Percentiles rank a stretch among this genome's conserved stretches.
phyloP scores from a whole-genome alignment of 176 grass and related monocot genomes.

The Aegilops umbellulata region DNA sequence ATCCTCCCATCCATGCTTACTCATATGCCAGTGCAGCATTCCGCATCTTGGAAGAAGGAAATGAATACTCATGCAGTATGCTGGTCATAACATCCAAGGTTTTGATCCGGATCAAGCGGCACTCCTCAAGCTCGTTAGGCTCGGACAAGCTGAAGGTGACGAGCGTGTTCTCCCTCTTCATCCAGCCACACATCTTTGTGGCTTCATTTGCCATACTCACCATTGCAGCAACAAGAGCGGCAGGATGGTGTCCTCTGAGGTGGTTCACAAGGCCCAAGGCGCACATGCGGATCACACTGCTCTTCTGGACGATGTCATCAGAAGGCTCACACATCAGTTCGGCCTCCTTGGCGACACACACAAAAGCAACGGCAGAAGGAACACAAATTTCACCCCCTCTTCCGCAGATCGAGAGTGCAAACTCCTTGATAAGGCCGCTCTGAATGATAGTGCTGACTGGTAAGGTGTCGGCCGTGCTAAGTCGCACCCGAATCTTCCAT shows the following conservation, averaged over 20 bases:
- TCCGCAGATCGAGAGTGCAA: background rate
- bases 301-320: background rate
- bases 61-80: background rate
- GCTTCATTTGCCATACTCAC: no score
- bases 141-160: no score
- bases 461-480: background rate
- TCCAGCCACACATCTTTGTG: background rate
- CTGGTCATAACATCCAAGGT: background rate
- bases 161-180: background rate
- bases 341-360: slow-evolving; percentile 13
- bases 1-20: no score
- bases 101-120: no score
- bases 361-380: background rate
- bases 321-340: background rate
- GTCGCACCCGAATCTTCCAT: background rate
- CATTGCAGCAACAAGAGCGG: background rate
- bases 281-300: background rate
- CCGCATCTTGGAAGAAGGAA: no score
- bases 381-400: background rate
- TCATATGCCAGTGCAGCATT: no score
- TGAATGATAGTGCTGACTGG: background rate
- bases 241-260: background rate
- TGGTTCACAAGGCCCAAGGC: background rate
- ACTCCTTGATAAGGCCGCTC: background rate
- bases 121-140: no score